phyloP scores from a whole-genome alignment of 192 early-diverging fungal species.

The Linderina pennispora region DNA sequence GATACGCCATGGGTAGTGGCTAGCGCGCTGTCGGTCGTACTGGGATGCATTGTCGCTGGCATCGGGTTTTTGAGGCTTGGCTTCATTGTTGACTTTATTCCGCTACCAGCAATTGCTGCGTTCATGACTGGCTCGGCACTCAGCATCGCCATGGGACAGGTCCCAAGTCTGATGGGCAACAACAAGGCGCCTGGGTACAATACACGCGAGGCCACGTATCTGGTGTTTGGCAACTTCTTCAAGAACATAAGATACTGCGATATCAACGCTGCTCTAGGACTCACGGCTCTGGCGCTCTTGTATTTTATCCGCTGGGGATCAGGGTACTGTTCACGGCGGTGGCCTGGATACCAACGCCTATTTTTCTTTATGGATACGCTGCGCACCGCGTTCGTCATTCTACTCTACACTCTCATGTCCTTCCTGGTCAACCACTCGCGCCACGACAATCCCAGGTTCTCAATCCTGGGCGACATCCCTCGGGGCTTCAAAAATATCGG shows the following conservation, averaged over 20 bases:
- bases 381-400: no score
- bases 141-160: background rate
- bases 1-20: background rate
- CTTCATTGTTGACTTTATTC: background rate
- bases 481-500: slow-evolving; percentile 52
- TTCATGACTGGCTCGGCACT: background rate
- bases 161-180: background rate
- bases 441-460: no score
- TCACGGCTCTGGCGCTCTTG: background rate
- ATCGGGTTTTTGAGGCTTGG: background rate
- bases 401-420: no score
- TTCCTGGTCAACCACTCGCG: no score
- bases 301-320: no score
- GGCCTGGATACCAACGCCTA: no score
- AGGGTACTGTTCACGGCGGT: no score
- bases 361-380: no score
- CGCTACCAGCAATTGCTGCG: background rate
- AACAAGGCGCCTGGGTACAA: background rate
- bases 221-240: background rate
- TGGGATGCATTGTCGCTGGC: background rate
- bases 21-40: no score
- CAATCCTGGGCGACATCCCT: no score
- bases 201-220: background rate
- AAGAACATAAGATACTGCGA: background rate
- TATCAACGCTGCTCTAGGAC: background rate